Base-by-base conservation (phyloP, 805 yeast species). In the Hanseniaspora thailandica region DNA sequence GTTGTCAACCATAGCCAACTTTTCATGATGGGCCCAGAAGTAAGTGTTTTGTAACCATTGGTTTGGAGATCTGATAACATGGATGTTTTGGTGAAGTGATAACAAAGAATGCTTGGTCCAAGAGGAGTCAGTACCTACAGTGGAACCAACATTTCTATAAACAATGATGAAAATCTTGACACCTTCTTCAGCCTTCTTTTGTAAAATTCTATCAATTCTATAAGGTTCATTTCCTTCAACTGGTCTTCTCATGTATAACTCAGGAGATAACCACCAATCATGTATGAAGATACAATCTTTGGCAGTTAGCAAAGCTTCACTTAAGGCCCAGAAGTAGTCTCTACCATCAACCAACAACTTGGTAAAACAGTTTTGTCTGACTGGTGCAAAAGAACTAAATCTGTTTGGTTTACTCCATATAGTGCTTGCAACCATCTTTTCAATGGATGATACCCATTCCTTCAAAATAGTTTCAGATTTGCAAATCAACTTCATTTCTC, bases 21-120 rank as follows among this genome's bases (percentile, higher is more conserved):
- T 93, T 63, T 93, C 99, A 69, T 93, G 99, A 70, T 93, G 99
- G 0, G 99, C 98, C 98, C 98, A 93, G 65, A 93, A 94, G 62
- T 81, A 84, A 0, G 96, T 90, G 59, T 86, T 86, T 64, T 93
- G 97, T 52, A 86, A 69, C 64, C 93, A 78, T 65, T 93, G 99
- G 60, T 93, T 89, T 5, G 99, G 99, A 0, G 97, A 89, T 60
- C 99, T 77, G 56, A 93, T 76, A 13, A 90, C 88, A 66, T 86
- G 90, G 48, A 93, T 80, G 63, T 93, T 93, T 25, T 80, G 82
- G 66, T 90, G 88, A 40, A 93, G 71, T 52, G 84, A 87, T 49
- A 94, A 73, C 62, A 93, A 74, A 0, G 97, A 87, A 62, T 93
- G 97, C 64, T 93, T 93, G 0, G 97, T 86, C 80, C 95, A 93